Evolutionary conservation across 192 early-diverging fungal species (phyloP), one percentile per base, ranked within the genome.

Genomic region (Piromyces finnis): DNA sequence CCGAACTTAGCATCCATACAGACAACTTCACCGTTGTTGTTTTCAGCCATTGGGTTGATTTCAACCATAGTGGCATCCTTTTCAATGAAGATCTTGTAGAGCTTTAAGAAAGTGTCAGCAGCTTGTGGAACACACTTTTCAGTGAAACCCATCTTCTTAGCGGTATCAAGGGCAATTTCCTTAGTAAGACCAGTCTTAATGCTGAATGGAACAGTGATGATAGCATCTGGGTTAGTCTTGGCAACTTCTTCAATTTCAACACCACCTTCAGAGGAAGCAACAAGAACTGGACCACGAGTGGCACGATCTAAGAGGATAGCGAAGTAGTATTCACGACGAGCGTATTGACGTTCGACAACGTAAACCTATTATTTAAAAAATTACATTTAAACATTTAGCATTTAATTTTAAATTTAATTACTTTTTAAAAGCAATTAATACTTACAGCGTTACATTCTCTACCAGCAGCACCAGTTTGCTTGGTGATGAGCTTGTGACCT

Each of bases 1-100:
- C 95, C 95, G 87, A 98, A 91, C 90, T 99, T 99, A 89, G 97
- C 97, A 86, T 99, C 97, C 96, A 99, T 98, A 89, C 95, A 94
- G 86, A 94, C 88, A 51, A 97, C 92, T 85, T 95, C 92, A 83
- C 95, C 90, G 79, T 91, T 92, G 32, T 89, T 87, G 18, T 95
- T 91, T 87, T 99, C 96, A 37, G 96, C 94, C 84, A 99, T 92
- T 29, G 96, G 97, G 90, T 99, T 99, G 87, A 99, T 99, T 89
- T 98, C 97, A 81, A 99, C 94, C 92, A 96, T 94, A 79, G 96
- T 97, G 80, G 95, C 93, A 82, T 99, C 96, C 88, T 95, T 98
- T 84, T 96, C 94, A 83, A 94, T 90, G 83, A 99, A 99, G 86
- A 98, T 88, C 84, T 96, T 95, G 92, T 97, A 99, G 29, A 99